Evolutionary conservation across 768 basidiomycete genomes (phyloP).

Genomic region (Pulveroboletus sp.): DNA sequence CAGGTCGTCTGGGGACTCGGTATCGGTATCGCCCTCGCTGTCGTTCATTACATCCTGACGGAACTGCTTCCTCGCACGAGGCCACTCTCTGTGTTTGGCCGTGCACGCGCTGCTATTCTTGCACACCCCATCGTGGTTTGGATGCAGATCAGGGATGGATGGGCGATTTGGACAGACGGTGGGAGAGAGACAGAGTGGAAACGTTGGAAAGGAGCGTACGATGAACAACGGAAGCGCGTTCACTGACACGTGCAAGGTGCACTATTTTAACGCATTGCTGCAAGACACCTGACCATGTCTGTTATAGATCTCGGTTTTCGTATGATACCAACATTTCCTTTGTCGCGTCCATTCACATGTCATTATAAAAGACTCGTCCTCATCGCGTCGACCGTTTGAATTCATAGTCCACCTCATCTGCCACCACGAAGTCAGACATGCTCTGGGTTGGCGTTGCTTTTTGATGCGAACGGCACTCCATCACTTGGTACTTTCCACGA

Average conservation of each 20-base stretch:
- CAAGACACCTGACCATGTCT: too few species aligned
- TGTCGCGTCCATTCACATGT: too few species aligned
- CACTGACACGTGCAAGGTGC: slow-evolving; percentile 7
- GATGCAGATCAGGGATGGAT: slow-evolving; percentile 76
- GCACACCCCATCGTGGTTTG: slow-evolving; percentile 57
- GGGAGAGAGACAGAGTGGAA: slow-evolving; percentile 72
- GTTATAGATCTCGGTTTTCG: too few species aligned
- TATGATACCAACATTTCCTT: too few species aligned
- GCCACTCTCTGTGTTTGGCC: slow-evolving; percentile 56
- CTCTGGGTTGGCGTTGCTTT: too few species aligned
- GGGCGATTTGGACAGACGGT: slow-evolving; percentile 79
- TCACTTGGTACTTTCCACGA: too few species aligned
- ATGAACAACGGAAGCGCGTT: slow-evolving; percentile 32
- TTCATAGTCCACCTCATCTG: too few species aligned
- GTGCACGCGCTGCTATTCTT: slow-evolving; percentile 47
- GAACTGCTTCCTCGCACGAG: slow-evolving; percentile 56
- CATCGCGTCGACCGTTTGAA: too few species aligned
- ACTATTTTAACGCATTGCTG: too few species aligned
- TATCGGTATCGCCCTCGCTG: slow-evolving; percentile 59
- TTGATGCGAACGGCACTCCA: too few species aligned
- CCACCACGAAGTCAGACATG: too few species aligned
- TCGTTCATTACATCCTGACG: slow-evolving; percentile 49
- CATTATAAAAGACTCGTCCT: too few species aligned
- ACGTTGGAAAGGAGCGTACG: slow-evolving; percentile 61
- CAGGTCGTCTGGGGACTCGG: slow-evolving; percentile 76